A percentile compares a stretch with the other conserved stretches of the same genome.
phyloP scores from a whole-genome alignment of 148 eudicot species.

The Polygonum maritimum region DNA sequence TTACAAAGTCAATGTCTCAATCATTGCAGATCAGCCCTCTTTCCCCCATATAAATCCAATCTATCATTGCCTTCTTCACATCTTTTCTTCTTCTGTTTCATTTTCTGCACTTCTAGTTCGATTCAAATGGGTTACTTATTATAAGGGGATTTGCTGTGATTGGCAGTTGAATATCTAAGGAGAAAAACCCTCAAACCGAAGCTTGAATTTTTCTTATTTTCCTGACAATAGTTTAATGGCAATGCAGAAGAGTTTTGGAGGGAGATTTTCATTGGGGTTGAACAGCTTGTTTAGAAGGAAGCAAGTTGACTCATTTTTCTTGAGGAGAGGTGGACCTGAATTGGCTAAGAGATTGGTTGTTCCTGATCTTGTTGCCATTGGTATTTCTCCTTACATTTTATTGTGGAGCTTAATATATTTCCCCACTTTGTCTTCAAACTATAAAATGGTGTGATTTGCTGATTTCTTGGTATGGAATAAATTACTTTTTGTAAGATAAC shows the following conservation, averaged over 20 bases:
- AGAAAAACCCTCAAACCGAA: constrained; percentile 6
- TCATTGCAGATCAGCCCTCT: background rate
- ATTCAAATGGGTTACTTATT: background rate
- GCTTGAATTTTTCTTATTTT: background rate
- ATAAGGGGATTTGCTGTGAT: background rate
- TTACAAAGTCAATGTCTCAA: background rate
- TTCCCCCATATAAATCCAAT: background rate
- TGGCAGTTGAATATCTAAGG: background rate
- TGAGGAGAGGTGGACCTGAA: constrained; percentile 19
- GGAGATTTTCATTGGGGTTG: constrained; percentile 14
- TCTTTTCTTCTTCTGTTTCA: background rate
- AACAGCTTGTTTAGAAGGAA: constrained; percentile 24
- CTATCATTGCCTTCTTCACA: background rate
- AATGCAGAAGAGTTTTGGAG: constrained; percentile 10
- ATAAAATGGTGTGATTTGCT: background rate
- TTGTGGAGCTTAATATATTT: too few species aligned
- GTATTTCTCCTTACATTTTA: constrained; percentile 10
- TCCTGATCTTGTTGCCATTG: constrained; percentile 34
- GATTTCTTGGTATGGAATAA: background rate
- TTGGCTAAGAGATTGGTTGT: constrained; percentile 30
- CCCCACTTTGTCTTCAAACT: too few species aligned
- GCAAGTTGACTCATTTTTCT: constrained; percentile 20
- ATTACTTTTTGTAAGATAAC: background rate
- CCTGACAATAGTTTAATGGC: background rate
- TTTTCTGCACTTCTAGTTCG: background rate